These are phyloP conservation scores for Blakeslea trispora DNA, from an alignment of 371 early-diverging fungal genomes.

Conservation along the genomic window DNA sequence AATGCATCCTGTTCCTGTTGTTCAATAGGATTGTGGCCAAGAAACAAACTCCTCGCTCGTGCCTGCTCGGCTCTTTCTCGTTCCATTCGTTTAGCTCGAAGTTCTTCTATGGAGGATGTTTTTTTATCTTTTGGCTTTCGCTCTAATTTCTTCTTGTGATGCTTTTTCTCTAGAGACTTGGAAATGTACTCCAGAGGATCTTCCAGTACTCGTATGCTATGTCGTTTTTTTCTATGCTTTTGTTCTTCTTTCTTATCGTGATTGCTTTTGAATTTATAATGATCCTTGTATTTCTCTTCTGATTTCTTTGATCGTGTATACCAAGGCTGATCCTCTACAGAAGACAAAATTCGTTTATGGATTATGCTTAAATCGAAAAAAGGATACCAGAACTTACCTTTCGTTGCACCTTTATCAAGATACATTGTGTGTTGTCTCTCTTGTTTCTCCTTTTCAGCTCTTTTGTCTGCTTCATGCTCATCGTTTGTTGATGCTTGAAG, in stretches of 20 bases:
- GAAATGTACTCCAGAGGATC: conserved; percentile 33
- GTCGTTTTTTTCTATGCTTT: conserved; percentile 15
- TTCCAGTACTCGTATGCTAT: conserved; percentile 22
- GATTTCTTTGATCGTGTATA: conserved; percentile 21
- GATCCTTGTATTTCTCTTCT: conserved; percentile 33
- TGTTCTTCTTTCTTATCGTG: conserved; percentile 1
- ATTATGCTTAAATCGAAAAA: too few species aligned
- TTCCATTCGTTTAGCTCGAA: conserved; percentile 42
- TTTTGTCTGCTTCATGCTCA: conserved; percentile 62
- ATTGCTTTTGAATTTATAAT: conserved; percentile 7
- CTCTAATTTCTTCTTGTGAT: conserved; percentile 4
- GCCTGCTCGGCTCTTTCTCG: conserved; percentile 40
- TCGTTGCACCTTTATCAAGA: conserved; percentile 47
- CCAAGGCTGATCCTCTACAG: conserved; percentile 41
- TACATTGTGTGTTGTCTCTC: conserved; percentile 68
- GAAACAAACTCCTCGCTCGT: conserved; percentile 23
- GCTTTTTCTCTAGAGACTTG: conserved; percentile 5
- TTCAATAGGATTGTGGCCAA: conserved; percentile 14
- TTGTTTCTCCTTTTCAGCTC: conserved; percentile 57
- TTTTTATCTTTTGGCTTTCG: background rate
- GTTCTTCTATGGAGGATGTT: conserved; percentile 32
- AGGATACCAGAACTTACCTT: conserved; percentile 30
- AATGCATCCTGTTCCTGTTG: conserved; percentile 2
- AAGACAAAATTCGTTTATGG: too few species aligned
- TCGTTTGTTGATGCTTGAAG: conserved; percentile 49